A percentile compares a stretch with the other conserved stretches of the same genome.
Conservation (phyloP, 768 basidiomycete species). For the Gymnopilus dilepis region DNA sequence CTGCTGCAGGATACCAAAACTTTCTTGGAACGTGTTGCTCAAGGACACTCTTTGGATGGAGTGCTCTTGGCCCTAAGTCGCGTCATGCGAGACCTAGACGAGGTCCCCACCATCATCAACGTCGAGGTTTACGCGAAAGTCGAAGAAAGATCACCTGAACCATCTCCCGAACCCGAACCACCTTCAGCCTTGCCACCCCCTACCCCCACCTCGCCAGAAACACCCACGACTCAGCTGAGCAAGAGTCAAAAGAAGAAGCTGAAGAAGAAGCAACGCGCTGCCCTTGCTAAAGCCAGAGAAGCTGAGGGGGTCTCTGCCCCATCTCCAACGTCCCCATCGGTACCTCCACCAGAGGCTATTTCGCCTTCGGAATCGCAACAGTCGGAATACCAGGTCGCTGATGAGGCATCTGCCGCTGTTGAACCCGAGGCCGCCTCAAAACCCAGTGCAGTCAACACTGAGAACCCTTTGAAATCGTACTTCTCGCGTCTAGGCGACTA, state of each 20-base stretch:
- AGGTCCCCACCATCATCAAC: slow-evolving; percentile 20
- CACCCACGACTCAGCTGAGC: background rate
- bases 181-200: background rate
- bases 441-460: background rate
- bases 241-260: slow-evolving; percentile 17
- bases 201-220: background rate
- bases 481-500: slow-evolving; percentile 28
- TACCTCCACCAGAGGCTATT: background rate
- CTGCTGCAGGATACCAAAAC: slow-evolving; percentile 36
- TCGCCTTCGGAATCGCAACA: background rate
- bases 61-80: slow-evolving; percentile 30
- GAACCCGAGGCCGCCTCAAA: background rate
- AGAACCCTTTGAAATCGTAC: slow-evolving; percentile 23
- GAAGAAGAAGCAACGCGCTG: slow-evolving; percentile 21
- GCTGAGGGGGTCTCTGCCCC: background rate
- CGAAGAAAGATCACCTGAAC: slow-evolving; percentile 11
- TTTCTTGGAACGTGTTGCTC: slow-evolving; percentile 40
- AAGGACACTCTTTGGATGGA: slow-evolving; percentile 37
- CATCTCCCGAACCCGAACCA: slow-evolving; percentile 2
- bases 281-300: slow-evolving; percentile 12
- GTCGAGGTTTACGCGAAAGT: slow-evolving; percentile 19
- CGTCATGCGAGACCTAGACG: slow-evolving; percentile 24
- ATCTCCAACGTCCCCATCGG: background rate
- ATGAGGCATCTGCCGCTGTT: background rate
- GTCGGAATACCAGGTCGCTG: background rate